Evolutionary conservation across 1,139 yeast species (phyloP).

Genomic region (Geotrichum cucujoidarum): DNA sequence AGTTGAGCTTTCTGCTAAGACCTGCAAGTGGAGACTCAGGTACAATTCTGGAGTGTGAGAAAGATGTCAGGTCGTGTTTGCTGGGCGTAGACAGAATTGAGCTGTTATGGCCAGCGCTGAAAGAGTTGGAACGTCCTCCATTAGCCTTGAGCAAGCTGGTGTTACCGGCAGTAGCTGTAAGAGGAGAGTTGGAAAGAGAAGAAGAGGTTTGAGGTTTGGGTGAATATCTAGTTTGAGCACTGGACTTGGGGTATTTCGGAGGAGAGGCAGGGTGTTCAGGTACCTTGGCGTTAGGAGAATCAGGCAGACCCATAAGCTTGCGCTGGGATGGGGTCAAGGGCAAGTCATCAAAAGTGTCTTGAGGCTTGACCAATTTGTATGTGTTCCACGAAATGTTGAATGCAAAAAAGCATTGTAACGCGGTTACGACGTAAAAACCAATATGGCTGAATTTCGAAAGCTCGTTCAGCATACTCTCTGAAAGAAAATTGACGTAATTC

Average conservation of each 20-base stretch:
- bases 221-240: conserved; percentile 28
- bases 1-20: conserved; percentile 13
- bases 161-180: not conserved
- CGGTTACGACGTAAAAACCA: conserved; percentile 4
- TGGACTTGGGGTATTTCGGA: conserved; percentile 30
- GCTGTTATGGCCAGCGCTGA: not conserved
- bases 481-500: not conserved
- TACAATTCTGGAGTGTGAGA: not conserved
- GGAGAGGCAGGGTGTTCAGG: conserved; percentile 26
- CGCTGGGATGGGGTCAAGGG: conserved; percentile 42
- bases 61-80: not conserved
- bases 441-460: not conserved
- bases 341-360: conserved; percentile 40
- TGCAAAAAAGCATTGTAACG: conserved; percentile 35
- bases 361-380: conserved; percentile 37
- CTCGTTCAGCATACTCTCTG: not conserved
- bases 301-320: conserved; percentile 41
- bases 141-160: not conserved
- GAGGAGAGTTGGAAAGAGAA: not conserved
- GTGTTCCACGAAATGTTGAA: conserved; percentile 39
- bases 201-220: conserved; percentile 22
- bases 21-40: conserved; percentile 17
- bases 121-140: not conserved
- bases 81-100: conserved; percentile 1
- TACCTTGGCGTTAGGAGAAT: conserved; percentile 22